phyloP scores from a whole-genome alignment of 371 early-diverging fungal genomes.

The Mucor ambiguus region DNA sequence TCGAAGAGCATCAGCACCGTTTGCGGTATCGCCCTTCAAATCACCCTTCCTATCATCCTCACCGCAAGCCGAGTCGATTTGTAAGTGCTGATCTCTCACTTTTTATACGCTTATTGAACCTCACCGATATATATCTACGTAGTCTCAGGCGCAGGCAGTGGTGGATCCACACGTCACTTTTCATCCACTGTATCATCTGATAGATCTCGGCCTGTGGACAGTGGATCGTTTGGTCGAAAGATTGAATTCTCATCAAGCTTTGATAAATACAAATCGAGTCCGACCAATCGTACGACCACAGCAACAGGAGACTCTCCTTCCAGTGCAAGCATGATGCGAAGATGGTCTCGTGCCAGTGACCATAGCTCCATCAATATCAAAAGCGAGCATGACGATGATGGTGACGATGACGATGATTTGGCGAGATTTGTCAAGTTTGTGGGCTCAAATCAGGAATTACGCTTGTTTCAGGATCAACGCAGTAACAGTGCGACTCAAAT shows the following conservation, averaged over 20 bases:
- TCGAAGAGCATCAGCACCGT: slow-evolving; percentile 26
- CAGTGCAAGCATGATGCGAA: slow-evolving; percentile 27
- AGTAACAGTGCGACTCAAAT: slow-evolving; percentile 4
- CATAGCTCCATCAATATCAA: slow-evolving; percentile 25
- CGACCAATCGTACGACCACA: slow-evolving; percentile 4
- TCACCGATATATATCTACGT: slow-evolving; percentile 15
- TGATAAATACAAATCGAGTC: slow-evolving; percentile 36
- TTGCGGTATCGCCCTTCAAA: slow-evolving; percentile 71
- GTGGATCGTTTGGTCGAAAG: slow-evolving; percentile 30
- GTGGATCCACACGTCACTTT: slow-evolving; percentile 2
- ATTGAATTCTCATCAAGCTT: slow-evolving; percentile 43
- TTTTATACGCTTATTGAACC: neutral
- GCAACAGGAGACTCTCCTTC: slow-evolving; percentile 14
- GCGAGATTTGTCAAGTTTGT: slow-evolving; percentile 68
- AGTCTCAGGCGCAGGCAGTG: slow-evolving; percentile 19
- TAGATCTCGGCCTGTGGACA: slow-evolving; percentile 4
- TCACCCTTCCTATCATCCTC: slow-evolving; percentile 72
- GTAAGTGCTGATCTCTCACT: slow-evolving; percentile 18
- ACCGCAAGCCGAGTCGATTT: slow-evolving; percentile 41
- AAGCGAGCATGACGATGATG: slow-evolving; percentile 29
- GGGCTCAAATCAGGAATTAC: slow-evolving; percentile 52
- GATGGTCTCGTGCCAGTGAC: slow-evolving; percentile 38
- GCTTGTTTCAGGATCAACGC: slow-evolving; percentile 34
- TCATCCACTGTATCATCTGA: slow-evolving; percentile 5
- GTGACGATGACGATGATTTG: slow-evolving; percentile 45